These are phyloP conservation scores for Nothopassalora personata DNA, from an alignment of 2,329 filamentous ascomycete genomes.

Conservation along the genomic window DNA sequence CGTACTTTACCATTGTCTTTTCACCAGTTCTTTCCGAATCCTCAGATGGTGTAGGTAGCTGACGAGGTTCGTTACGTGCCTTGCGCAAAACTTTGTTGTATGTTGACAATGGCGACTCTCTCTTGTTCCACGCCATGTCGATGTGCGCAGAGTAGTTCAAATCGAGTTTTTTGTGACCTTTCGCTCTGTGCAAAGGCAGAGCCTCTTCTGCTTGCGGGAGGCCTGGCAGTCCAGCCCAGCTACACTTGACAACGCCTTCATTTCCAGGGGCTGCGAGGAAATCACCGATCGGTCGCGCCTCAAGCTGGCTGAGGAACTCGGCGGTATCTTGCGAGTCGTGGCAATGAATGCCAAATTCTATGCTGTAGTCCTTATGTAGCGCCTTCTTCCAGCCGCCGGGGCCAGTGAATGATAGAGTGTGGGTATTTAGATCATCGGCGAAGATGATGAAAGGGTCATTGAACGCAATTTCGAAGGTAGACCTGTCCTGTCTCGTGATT, in stretches of 20 bases:
- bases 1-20: constrained; percentile 25
- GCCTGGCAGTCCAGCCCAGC: constrained; percentile 30
- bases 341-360: constrained; percentile 29
- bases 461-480: constrained; percentile 22
- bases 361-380: constrained; percentile 18
- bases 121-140: constrained; percentile 26
- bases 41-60: constrained; percentile 29
- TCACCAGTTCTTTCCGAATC: constrained; percentile 10
- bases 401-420: not conserved
- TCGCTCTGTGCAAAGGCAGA: constrained; percentile 21
- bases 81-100: constrained; percentile 18
- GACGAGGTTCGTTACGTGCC: constrained; percentile 10
- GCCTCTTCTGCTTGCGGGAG: constrained; percentile 17
- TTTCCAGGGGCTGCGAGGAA: constrained; percentile 5
- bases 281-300: constrained; percentile 6
- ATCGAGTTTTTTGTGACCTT: constrained; percentile 13
- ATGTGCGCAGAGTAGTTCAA: constrained; percentile 24
- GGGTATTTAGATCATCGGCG: constrained; percentile 19
- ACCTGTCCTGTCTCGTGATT: constrained; percentile 8
- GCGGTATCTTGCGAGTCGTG: constrained; percentile 27
- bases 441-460: constrained; percentile 22
- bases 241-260: constrained; percentile 23
- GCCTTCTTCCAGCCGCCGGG: constrained; percentile 21
- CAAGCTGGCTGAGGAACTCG: constrained; percentile 27
- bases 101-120: constrained; percentile 20